These are phyloP conservation scores for Fusarium secorum DNA, from an alignment of 2,329 filamentous ascomycete species.

Conservation along the genomic window DNA sequence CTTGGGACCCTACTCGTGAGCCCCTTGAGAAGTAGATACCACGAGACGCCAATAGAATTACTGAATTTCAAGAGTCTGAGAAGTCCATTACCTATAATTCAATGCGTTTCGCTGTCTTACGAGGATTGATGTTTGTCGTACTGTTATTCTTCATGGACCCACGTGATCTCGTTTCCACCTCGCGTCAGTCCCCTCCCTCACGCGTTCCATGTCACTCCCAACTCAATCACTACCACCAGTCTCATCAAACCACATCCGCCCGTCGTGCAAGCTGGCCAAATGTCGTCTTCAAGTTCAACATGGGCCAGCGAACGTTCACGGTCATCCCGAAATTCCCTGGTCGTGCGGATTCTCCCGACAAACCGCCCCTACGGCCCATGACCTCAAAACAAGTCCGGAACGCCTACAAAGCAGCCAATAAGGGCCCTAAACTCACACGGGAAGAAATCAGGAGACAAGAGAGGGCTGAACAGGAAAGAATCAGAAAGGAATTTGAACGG, in stretches of 20 bases:
- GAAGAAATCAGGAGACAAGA: constrained; percentile 52
- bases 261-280: constrained; percentile 6
- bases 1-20: constrained; percentile 64
- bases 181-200: constrained; percentile 28
- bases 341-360: constrained; percentile 29
- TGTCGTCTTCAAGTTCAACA: constrained; percentile 35
- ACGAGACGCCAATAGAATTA: neutral
- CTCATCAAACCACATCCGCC: neutral
- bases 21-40: constrained; percentile 51
- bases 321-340: constrained; percentile 49
- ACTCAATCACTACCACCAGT: neutral
- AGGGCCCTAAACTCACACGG: constrained; percentile 50
- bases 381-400: constrained; percentile 54
- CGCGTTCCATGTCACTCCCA: constrained; percentile 10
- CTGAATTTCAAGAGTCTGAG: neutral
- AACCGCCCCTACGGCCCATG: constrained; percentile 46
- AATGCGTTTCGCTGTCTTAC: neutral
- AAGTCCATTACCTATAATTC: neutral
- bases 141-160: constrained; percentile 17
- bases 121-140: neutral
- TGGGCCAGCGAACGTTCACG: constrained; percentile 56
- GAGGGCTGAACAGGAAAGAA: constrained; percentile 61
- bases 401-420: constrained; percentile 49
- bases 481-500: constrained; percentile 60
- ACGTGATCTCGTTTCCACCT: constrained; percentile 42